A percentile compares a stretch with the other conserved stretches of the same genome.
phyloP scores from a whole-genome alignment of 352 stramenopile genomes.

The Pythium utonaiense region DNA sequence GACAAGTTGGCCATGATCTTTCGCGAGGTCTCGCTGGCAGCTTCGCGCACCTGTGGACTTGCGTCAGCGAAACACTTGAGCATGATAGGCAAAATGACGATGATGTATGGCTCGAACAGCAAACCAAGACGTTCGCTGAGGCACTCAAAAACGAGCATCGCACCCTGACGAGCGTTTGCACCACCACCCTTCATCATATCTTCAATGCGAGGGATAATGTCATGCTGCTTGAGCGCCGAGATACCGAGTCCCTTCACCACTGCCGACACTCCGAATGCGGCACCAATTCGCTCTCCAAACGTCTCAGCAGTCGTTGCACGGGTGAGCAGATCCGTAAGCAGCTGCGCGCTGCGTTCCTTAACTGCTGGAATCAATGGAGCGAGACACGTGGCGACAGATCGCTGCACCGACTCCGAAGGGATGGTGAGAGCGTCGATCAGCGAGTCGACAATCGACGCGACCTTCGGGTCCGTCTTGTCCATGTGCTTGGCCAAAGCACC shows the following conservation, averaged over 20 bases:
- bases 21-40: conserved; percentile 92
- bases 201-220: conserved; percentile 92
- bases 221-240: conserved; percentile 96
- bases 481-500: conserved; percentile 90
- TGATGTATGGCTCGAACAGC: conserved; percentile 98
- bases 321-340: conserved; percentile 75
- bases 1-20: conserved; percentile 99
- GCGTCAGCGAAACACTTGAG: conserved; percentile 97
- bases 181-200: conserved; percentile 76
- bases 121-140: conserved; percentile 95
- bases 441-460: conserved; percentile 83
- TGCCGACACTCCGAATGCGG: conserved; percentile 96
- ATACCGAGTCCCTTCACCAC: conserved; percentile 99
- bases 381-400: conserved; percentile 89
- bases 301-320: conserved; percentile 71
- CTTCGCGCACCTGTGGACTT: conserved; percentile 95
- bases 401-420: conserved; percentile 92
- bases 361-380: conserved; percentile 84
- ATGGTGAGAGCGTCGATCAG: conserved; percentile 88
- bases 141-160: conserved; percentile 97
- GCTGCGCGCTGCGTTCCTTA: conserved; percentile 65
- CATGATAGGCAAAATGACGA: conserved; percentile 98
- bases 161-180: conserved; percentile 85
- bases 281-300: conserved; percentile 90
- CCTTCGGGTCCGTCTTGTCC: conserved; percentile 84